Evolutionary conservation across 75 land plant species (phyloP).

Genomic region (Isoetes taiwanensis): DNA sequence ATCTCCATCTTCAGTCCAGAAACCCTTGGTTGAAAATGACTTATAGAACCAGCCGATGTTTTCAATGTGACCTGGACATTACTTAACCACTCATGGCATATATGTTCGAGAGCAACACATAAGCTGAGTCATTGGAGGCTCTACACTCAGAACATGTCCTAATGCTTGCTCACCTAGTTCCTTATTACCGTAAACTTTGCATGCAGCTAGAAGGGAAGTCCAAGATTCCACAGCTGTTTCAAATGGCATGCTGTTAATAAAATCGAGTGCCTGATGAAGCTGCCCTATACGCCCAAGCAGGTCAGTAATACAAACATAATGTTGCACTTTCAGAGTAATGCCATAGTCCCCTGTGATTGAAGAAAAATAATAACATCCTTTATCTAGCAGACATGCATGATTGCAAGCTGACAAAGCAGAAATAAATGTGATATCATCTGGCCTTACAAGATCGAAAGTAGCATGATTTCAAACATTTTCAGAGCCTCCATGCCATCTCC

Average conservation of each 20-base stretch:
- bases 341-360: neutral
- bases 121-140: too few species aligned
- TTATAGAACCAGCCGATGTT: too few species aligned
- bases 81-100: too few species aligned
- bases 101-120: too few species aligned
- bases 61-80: too few species aligned
- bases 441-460: neutral
- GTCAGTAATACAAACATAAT: neutral
- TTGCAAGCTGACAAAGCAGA: neutral
- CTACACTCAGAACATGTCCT: too few species aligned
- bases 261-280: neutral
- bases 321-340: too few species aligned
- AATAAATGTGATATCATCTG: neutral
- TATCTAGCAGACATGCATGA: neutral
- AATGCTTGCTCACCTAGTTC: too few species aligned
- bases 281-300: neutral
- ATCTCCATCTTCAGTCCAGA: too few species aligned
- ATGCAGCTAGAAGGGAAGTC: neutral
- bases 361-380: neutral
- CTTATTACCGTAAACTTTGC: neutral
- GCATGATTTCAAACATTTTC: neutral
- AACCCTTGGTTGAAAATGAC: too few species aligned
- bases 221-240: neutral
- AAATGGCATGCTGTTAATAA: neutral
- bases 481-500: neutral